A percentile compares a stretch with the other conserved stretches of the same genome.
phyloP scores from a whole-genome alignment of 257 asterid species.

The Solanum appendiculatum region DNA sequence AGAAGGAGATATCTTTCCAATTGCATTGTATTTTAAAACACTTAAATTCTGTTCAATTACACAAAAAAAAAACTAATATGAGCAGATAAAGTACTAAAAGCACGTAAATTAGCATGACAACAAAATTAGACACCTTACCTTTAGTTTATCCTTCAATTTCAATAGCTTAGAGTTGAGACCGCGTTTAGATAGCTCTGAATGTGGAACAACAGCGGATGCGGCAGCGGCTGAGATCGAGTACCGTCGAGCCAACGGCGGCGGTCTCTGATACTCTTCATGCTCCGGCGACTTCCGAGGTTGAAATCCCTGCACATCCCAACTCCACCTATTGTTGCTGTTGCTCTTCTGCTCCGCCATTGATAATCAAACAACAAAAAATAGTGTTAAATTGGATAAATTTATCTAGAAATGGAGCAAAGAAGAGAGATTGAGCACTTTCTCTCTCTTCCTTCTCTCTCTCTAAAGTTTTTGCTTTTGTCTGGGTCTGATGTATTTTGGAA shows the following conservation, averaged over 20 bases:
- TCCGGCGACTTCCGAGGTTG: conserved; percentile 62
- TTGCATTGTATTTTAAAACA: neutral
- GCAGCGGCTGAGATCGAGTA: conserved; percentile 77
- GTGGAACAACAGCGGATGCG: conserved; percentile 28
- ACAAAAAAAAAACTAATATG: neutral
- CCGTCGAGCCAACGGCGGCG: conserved; percentile 46
- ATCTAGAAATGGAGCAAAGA: conserved; percentile 1
- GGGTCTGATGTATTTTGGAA: neutral
- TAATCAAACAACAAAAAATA: neutral
- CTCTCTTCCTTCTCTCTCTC: conserved; percentile 3
- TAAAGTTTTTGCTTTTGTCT: neutral
- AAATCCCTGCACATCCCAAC: conserved; percentile 96
- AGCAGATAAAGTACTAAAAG: neutral
- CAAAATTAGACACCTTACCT: conserved; percentile 27
- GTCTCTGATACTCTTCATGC: conserved; percentile 40
- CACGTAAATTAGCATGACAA: neutral
- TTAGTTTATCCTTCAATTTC: conserved; percentile 65
- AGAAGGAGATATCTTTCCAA: neutral
- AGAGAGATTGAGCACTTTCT: conserved; percentile 1
- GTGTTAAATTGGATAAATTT: neutral
- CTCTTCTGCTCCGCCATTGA: conserved; percentile 66
- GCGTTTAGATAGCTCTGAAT: conserved; percentile 52
- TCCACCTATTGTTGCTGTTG: conserved; percentile 70
- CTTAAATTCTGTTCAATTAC: neutral
- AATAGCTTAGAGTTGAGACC: conserved; percentile 52